Conservation (phyloP, 441 rosid species). For the Populus hybrid region DNA sequence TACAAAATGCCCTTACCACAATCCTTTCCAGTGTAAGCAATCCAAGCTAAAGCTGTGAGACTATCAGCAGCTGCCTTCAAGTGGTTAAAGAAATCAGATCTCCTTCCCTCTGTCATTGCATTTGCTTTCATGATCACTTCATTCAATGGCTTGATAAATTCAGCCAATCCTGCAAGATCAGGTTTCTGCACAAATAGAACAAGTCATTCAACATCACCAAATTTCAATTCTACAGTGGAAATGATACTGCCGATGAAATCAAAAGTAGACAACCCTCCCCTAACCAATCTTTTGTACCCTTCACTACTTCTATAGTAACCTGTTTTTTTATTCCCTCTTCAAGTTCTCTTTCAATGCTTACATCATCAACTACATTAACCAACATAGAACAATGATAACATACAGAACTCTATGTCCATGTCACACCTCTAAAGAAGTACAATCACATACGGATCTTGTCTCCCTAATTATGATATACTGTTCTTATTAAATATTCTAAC, state of each 20-base stretch:
- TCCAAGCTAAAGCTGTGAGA: constrained; percentile 85
- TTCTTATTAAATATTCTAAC: not conserved
- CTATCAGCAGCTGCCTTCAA: constrained; percentile 77
- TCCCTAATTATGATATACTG: not conserved
- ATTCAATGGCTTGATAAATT: constrained; percentile 80
- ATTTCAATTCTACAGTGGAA: not conserved
- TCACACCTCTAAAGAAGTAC: not conserved
- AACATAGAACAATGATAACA: not conserved
- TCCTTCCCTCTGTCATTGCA: constrained; percentile 71
- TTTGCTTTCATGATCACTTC: constrained; percentile 73
- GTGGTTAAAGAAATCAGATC: constrained; percentile 88
- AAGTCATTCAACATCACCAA: constrained; percentile 13
- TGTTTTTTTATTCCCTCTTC: not conserved
- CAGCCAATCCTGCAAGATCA: constrained; percentile 57
- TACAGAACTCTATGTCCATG: not conserved
- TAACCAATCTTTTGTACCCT: not conserved
- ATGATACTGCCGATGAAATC: not conserved
- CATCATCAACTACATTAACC: not conserved
- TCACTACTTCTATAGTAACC: not conserved
- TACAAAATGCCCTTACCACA: constrained; percentile 55
- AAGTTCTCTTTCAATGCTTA: not conserved
- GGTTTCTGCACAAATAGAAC: constrained; percentile 61
- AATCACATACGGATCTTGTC: not conserved
- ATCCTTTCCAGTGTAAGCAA: constrained; percentile 88
- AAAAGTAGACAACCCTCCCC: not conserved